Base-by-base conservation (phyloP, 306 rosid species). In the Hippophae tibetana region DNA sequence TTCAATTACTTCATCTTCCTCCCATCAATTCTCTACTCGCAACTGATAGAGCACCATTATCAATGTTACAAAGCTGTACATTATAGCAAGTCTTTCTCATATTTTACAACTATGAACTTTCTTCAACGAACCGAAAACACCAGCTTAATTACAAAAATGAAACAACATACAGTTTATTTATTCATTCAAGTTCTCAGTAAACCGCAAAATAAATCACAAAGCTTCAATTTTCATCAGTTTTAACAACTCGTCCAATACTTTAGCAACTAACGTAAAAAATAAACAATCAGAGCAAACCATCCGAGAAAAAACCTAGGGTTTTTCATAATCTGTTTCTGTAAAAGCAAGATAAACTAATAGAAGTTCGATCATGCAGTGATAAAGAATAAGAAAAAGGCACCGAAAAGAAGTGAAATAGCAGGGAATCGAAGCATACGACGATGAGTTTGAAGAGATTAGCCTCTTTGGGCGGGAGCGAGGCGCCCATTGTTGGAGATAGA, bases 361-460 rank as follows among this genome's bases (percentile, higher is more conserved):
- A 65, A 72, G 42, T 56, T 49, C 62, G 72, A 74, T 66, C 70
- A n/a, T 70, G 60, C 7, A 43, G 58, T 5, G 64, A 74, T 23
- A 23, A 55, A 59, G 13, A 58, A 57, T 45, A 44, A 60, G 58
- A 45, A 27, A 8, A 26, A 46, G 70, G 13, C n/a, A n/a, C 52
- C 7, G 43, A 6, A 57, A 54, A 18, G 9, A 2, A 9, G 7
- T 8, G 14, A 58, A 53, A 11, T 13, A 38, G 42, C 64, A 61
- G 47, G 38, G 42, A 69, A 79, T 70, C 79, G 81, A 62, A 67
- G 76, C 87, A 87, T 85, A 87, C 98, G 60, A 90, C 98, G 76
- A 90, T 85, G 83, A 87, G 95, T 79, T 90, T 90, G 95, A 90
- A 90, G 81, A 90, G 96, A 78, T 85, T 90, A 67, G 95, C 87